Evolutionary conservation across 2,329 filamentous ascomycete species (phyloP), one percentile per base, ranked within the genome.

Genomic region (Xylaria arbuscula): DNA sequence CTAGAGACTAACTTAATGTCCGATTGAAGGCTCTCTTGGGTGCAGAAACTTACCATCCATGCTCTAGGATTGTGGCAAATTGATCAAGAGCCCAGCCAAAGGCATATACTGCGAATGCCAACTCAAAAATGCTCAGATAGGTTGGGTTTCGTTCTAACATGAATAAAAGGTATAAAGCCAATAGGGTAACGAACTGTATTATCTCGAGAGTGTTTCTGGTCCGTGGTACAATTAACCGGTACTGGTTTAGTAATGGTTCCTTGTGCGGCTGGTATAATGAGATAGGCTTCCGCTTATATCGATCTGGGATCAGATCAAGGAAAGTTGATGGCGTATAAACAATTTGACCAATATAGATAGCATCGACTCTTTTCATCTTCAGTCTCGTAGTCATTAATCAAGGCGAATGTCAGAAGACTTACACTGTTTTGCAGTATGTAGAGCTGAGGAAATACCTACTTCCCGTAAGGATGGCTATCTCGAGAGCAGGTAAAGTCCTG

Each of bases 201-300:
- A 91, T 86, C 79, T 97, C 93, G 63, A 96, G 85, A 34, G 91
- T 81, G 75, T 92, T 94, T 64, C 93, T 85, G 0, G 91, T 95
- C 15, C 92, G 86, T 11, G 93, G 93, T 9, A 97, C 93, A 71
- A 94, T 91, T 8, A 97, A 85, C 1, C 93, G 91, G 76, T 96
- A 96, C 77, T 97, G 93, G 75, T 97, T 95, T 24, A 97, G 84
- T 32, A 94, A 77, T 1, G 92, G 92, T 5, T 91, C 92, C 71
- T 90, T 88, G 17, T 91, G 84, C 1, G 93, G 93, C 75, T 94
- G 90, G 78, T 96, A 96, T 0, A 96, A 82, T 8, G 91, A 90
- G 63, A 96, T 94, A 1, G 92, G 92, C 73, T 92, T 92, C 75
- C 91, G 87, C 81, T 96, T 96, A 83, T 96, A 97, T 73, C 92